Conservation (phyloP, 208 protist species). For the Wallacemonas sp. region DNA sequence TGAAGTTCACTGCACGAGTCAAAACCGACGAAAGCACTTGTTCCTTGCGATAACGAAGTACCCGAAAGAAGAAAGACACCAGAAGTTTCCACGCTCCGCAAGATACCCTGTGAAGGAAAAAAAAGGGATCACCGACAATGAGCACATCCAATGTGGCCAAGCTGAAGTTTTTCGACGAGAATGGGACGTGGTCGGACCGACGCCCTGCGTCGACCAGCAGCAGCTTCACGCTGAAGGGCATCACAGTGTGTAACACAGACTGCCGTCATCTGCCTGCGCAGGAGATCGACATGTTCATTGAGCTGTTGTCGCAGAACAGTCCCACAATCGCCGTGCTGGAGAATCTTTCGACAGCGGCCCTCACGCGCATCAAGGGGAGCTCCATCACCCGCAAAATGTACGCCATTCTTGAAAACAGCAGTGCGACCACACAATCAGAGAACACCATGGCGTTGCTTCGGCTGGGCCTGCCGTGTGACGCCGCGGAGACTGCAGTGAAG, state of each 20-base stretch:
- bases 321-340: constrained; percentile 75
- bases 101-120: too few relatives aligned
- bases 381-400: constrained; percentile 56
- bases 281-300: constrained; percentile 63
- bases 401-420: constrained; percentile 58
- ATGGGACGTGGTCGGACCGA: constrained; percentile 56
- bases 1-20: too few relatives aligned
- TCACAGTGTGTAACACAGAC: constrained; percentile 69
- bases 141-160: constrained; percentile 25
- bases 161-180: constrained; percentile 77
- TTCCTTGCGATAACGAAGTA: too few relatives aligned
- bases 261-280: constrained; percentile 30
- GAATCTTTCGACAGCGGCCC: constrained; percentile 34
- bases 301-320: constrained; percentile 32
- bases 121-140: too few relatives aligned
- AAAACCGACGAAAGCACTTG: too few relatives aligned
- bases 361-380: constrained; percentile 61
- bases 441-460: constrained; percentile 63
- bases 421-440: constrained; percentile 52
- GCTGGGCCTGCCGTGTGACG: constrained; percentile 52
- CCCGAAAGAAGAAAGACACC: too few relatives aligned
- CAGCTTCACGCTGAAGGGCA: constrained; percentile 28
- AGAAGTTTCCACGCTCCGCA: not conserved
- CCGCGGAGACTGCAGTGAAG: constrained; percentile 42
- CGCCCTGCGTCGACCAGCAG: constrained; percentile 16